Evolutionary conservation across 2,329 filamentous ascomycete genomes (phyloP).

Genomic region (Zasmidium citrigriseum): DNA sequence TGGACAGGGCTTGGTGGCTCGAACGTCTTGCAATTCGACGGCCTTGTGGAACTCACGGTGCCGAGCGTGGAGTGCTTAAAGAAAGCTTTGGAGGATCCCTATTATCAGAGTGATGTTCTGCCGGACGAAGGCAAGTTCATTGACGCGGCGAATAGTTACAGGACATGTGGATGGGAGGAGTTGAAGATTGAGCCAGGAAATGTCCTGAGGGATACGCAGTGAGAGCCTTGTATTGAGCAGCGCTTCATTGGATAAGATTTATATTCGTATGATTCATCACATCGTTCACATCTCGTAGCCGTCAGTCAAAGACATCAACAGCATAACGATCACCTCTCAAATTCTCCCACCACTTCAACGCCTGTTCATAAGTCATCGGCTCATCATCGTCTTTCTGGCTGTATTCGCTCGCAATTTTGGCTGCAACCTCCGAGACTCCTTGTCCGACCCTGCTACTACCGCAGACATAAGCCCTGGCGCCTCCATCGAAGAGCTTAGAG

Average conservation of each 20-base stretch:
- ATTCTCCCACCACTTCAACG: conserved; percentile 46
- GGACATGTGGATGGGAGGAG: conserved; percentile 1
- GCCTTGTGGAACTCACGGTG: neutral
- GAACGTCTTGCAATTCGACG: neutral
- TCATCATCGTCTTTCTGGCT: conserved; percentile 28
- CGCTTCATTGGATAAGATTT: too few species aligned
- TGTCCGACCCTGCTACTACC: conserved; percentile 47
- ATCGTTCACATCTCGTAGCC: too few species aligned
- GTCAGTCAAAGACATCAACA: conserved; percentile 42
- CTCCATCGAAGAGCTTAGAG: conserved; percentile 47
- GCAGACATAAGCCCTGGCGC: conserved; percentile 65
- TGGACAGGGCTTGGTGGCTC: neutral
- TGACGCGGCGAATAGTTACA: neutral
- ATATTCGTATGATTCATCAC: too few species aligned
- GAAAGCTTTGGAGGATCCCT: neutral
- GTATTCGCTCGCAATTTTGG: conserved; percentile 46
- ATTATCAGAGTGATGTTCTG: neutral
- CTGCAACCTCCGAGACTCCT: conserved; percentile 43
- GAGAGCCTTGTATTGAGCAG: neutral
- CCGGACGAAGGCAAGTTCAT: neutral
- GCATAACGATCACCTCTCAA: conserved; percentile 50
- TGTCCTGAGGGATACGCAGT: neutral
- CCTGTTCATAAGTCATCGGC: conserved; percentile 30
- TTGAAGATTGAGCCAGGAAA: neutral
- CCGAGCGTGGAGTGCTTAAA: neutral